Percentiles rank a stretch among this genome's conserved stretches.
Evolutionary conservation across 441 rosid species (phyloP).

Genomic region (Adansonia gregorii): DNA sequence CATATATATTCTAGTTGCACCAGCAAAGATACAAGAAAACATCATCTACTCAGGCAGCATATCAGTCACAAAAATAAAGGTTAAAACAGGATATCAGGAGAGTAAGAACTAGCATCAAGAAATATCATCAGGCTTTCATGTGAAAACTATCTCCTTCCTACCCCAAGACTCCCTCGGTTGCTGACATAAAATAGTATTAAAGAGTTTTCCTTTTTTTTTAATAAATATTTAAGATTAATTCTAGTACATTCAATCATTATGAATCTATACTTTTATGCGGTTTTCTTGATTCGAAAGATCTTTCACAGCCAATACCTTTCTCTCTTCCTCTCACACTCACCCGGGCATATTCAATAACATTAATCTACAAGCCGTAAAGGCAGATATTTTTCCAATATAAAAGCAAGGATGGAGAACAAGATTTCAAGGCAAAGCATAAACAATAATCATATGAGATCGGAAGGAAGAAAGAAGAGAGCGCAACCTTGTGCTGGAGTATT

Average conservation of each 20-base stretch:
- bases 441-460: background rate
- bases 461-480: background rate
- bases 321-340: background rate
- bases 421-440: background rate
- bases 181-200: background rate
- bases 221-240: background rate
- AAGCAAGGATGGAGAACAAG: background rate
- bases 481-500: constrained; percentile 49
- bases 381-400: background rate
- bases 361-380: background rate
- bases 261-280: background rate
- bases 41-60: too few species aligned
- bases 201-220: too few species aligned
- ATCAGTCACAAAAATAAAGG: background rate
- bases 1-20: too few species aligned
- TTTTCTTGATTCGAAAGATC: constrained; percentile 12
- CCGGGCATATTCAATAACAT: background rate
- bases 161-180: background rate
- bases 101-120: background rate
- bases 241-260: constrained; percentile 14
- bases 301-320: background rate
- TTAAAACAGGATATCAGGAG: background rate
- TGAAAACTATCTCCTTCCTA: background rate
- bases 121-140: background rate
- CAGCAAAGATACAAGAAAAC: too few species aligned